Evolutionary conservation across 2,329 filamentous ascomycete species (phyloP), one percentile per base, ranked within the genome.

Genomic region (Alternaria brassicae): DNA sequence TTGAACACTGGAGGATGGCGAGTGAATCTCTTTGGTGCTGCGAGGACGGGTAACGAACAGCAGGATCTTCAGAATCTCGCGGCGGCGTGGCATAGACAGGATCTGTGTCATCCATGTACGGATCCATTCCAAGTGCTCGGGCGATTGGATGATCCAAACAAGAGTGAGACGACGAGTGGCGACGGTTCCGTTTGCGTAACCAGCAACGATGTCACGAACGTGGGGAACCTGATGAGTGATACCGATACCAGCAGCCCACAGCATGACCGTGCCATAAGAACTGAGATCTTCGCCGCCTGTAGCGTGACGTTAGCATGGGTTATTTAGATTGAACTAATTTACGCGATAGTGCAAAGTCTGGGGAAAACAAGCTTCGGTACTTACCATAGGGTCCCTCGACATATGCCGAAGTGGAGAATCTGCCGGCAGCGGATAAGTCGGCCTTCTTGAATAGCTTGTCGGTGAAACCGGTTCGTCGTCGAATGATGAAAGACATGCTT

Each of bases 161-260:
- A 98, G 87, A 1, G 90, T 91, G 45, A 98, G 81, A 39, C 89
- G 88, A 51, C 93, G 89, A 3, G 92, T 92, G 4, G 94, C 93
- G 36, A 93, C 88, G 1, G 88, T 93, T 59, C 68, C 89, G 86
- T 91, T 79, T 81, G 83, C 82, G 82, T 86, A 72, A 78, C 82
- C 79, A 48, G 77, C 77, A 40, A 83, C 81, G 17, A 83, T 78
- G 58, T 95, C 89, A 55, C 88, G 89, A 8, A 97, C 85, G 77
- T 96, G 96, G 32, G 93, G 91, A 28, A 98, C 87, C 76, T 96
- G 93, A 77, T 98, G 94, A 1, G 94, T 97, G 79, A 99, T 98
- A 62, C 95, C 95, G 5, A 95, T 93, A 57, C 94, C 92, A 56
- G 93, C 93, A 12, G 94, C 93, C 74, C 97, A 93, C 56, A 99